Conservation (phyloP, 495 filamentous ascomycete genomes). For the Penicillium tannophilum region DNA sequence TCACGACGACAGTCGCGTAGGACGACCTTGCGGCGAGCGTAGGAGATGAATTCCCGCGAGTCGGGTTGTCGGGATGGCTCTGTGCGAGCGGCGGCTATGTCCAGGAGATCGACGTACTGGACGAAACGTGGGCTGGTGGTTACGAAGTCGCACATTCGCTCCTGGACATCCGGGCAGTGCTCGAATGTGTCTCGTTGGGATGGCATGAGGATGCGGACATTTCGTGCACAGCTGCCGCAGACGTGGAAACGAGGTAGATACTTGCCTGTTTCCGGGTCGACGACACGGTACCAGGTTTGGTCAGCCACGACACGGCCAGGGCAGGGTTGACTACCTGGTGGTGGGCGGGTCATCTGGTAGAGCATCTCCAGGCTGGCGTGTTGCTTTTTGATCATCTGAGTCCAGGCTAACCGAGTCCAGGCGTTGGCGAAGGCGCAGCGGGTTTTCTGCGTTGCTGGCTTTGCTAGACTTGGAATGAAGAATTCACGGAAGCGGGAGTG, state of each 20-base stretch:
- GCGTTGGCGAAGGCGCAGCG: conserved; percentile 62
- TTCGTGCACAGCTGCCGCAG: conserved; percentile 56
- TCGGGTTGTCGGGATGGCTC: conserved; percentile 43
- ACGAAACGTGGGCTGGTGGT: conserved; percentile 56
- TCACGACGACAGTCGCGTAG: conserved; percentile 59
- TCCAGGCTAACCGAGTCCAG: conserved; percentile 70
- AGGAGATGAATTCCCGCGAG: conserved; percentile 48
- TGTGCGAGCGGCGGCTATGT: conserved; percentile 53
- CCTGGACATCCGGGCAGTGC: conserved; percentile 26
- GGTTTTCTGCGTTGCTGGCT: conserved; percentile 41
- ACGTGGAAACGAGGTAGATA: conserved; percentile 58
- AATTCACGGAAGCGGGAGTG: conserved; percentile 54
- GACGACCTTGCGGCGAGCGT: conserved; percentile 52
- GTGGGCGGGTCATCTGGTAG: conserved; percentile 51
- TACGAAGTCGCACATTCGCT: conserved; percentile 52
- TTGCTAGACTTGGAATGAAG: conserved; percentile 51
- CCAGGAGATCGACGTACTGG: conserved; percentile 64
- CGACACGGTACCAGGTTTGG: conserved; percentile 60
- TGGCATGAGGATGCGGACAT: conserved; percentile 55
- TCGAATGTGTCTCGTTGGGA: conserved; percentile 51
- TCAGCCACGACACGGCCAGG: conserved; percentile 49
- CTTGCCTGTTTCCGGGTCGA: conserved; percentile 53
- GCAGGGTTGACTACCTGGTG: conserved; percentile 46
- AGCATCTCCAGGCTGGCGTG: conserved; percentile 57
- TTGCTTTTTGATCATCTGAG: conserved; percentile 59